These are phyloP conservation scores for Kockiozyma suomiensis DNA, from an alignment of 805 yeast genomes.

Conservation along the genomic window DNA sequence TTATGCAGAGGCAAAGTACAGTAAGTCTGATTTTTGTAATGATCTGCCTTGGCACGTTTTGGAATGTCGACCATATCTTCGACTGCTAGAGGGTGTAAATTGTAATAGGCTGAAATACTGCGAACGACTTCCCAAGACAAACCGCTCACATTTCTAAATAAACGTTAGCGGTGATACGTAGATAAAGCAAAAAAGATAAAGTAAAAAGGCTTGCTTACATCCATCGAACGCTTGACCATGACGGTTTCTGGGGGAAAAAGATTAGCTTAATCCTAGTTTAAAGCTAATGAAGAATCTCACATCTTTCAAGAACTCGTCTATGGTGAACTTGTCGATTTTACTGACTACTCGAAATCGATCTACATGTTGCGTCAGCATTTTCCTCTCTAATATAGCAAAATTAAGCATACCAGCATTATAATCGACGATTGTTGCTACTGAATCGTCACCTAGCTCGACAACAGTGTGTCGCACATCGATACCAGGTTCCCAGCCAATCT, in stretches of 20 bases:
- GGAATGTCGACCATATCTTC: conserved; percentile 68
- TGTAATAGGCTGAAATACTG: conserved; percentile 49
- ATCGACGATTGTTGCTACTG: conserved; percentile 57
- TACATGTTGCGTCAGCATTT: too few species aligned
- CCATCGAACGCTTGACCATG: conserved; percentile 36
- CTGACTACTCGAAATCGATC: conserved; percentile 50
- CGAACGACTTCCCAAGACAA: conserved; percentile 63
- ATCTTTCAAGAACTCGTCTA: conserved; percentile 21
- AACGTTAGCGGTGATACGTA: conserved; percentile 52
- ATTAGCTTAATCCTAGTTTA: neutral
- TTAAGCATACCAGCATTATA: conserved; percentile 44
- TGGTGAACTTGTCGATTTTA: conserved; percentile 45
- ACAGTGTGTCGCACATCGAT: conserved; percentile 53
- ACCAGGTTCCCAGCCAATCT: conserved; percentile 61
- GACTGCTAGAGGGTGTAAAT: conserved; percentile 57
- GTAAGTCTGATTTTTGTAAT: conserved; percentile 54
- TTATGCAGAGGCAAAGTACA: conserved; percentile 58
- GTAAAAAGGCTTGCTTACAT: conserved; percentile 6
- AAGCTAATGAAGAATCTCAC: neutral
- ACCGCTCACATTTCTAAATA: conserved; percentile 52
- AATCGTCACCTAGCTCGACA: conserved; percentile 56
- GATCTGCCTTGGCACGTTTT: conserved; percentile 59
- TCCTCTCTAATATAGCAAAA: neutral
- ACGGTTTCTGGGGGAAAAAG: conserved; percentile 11
- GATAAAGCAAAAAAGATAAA: conserved; percentile 46